Base-by-base conservation (phyloP, 2,329 filamentous ascomycete genomes). In the Pseudopithomyces maydicus region DNA sequence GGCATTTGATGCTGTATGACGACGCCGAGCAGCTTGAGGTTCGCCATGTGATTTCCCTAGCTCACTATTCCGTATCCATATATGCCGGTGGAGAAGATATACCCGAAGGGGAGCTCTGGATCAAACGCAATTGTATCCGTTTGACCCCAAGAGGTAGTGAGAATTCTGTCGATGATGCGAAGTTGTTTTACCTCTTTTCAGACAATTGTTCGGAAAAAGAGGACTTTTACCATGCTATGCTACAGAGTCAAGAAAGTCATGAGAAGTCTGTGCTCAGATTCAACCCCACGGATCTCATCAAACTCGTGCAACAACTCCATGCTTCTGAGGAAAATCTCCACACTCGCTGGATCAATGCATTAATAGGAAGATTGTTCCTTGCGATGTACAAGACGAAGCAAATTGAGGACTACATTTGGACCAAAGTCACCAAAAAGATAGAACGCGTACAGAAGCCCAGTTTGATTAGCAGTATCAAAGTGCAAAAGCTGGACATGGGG, bases 191-290 rank as follows among this genome's bases (percentile, higher is more conserved):
- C 71, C 81, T 99, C 4, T 99, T 98, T 76, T 96, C 91, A 0
- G 92, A 98, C 64, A 97, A 96, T 69, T 91, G 91, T 73, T 97
- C 93, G 0, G 92, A 95, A 45, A 99, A 99, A 75, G 95, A 99
- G 76, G 95, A 99, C 73, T 98, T 99, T 77, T 99, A 99, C 75
- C 94, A 97, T 76, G 90, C 94, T 12, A 81, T 99, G 65, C 81
- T 99, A 38, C 88, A 88, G 67, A 96, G 93, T 62, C 90, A 96
- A 72, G 88, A 92, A 64, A 87, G 89, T 66, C 84, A 85, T 15
- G 80, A 81, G 20, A 80, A 83, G 53, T 80, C 84, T 87, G 15
- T 19, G 10, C 85, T 91, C 61, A 83, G 88, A 14, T 96, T 96
- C 67, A 90, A 96, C 29, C 86, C 92, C 15, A 89, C 90, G 69